Conservation (phyloP, 2,329 filamentous ascomycete genomes). For the Fusarium vanettenii region DNA sequence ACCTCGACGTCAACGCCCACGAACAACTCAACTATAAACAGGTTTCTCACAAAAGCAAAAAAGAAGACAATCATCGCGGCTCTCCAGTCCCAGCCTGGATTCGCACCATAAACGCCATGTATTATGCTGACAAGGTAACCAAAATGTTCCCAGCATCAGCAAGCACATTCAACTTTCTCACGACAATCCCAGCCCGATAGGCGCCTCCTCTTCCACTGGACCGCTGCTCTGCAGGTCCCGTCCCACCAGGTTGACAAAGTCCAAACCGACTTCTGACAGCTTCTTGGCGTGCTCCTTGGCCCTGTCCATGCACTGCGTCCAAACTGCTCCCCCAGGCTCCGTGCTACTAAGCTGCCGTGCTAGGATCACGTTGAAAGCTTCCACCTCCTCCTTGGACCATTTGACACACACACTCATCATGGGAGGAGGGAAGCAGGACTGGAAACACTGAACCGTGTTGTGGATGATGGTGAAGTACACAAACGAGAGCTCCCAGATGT, state of each 20-base stretch:
- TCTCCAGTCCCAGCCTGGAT: constrained; percentile 27
- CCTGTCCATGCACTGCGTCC: constrained; percentile 84
- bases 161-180: constrained; percentile 27
- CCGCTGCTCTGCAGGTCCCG: constrained; percentile 57
- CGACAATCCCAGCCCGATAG: constrained; percentile 47
- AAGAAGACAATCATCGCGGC: neutral
- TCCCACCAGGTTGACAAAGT: constrained; percentile 87
- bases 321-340: constrained; percentile 78
- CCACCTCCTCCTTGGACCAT: constrained; percentile 97
- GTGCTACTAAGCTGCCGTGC: constrained; percentile 88
- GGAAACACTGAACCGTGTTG: constrained; percentile 92
- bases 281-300: constrained; percentile 84
- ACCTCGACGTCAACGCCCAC: constrained; percentile 6
- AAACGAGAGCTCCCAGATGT: constrained; percentile 95
- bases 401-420: constrained; percentile 97
- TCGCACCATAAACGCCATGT: neutral
- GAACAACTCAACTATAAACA: neutral
- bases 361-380: constrained; percentile 87
- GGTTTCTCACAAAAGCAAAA: constrained; percentile 9
- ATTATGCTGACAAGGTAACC: constrained; percentile 29
- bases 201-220: constrained; percentile 26
- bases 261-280: constrained; percentile 86
- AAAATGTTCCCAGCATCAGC: constrained; percentile 22
- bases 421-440: constrained; percentile 83
- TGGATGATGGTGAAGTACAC: constrained; percentile 95